Evolutionary conservation across 2,329 filamentous ascomycete species (phyloP), one percentile per base, ranked within the genome.

Genomic region (Fusarium denticulatum): DNA sequence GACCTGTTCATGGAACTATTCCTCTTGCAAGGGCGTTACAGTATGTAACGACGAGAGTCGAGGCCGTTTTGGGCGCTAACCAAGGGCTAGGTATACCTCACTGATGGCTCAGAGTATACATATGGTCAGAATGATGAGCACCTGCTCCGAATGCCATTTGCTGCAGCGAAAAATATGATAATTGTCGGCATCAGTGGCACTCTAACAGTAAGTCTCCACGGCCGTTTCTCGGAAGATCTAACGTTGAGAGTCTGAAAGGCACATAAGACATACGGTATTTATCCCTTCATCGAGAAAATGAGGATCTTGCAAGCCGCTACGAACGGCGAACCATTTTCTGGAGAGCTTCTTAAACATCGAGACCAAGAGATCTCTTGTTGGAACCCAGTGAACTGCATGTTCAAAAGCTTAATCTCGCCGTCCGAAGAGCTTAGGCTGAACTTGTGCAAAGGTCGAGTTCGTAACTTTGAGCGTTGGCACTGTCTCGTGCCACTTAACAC

Each of bases 131-230:
- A 20, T 1, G 47, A 0, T 15, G 0, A 2, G 16, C 22, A 34
- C 6, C 4, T 50, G 14, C 0, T 24, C 1, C 24, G 4, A 34
- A 2, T 50, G 12, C n/a, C 47, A 13, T 50, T 50, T 2, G 12
- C 30, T 20, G 16, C 2, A 0, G 16, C 47, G 0, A 10, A 61
- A 0, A 12, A 22, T 0, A 56, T 56, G 28, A 16, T 7, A 0
- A 56, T 56, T 0, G 2, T 40, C 2, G 52, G 52, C 0, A 28
- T 40, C 0, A 22, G 10, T 4, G 52, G 52, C 3, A 40, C 18
- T 55, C 36, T 55, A 7, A 26, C 32, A 28, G 50, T 40, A 15
- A 15, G 34, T n/a, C 4, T 8, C 3, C 20, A 8, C 8, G 12
- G 15, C 9, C 9, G 9, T 6, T 15, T 15, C 20, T 20, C 8